Percentiles rank a stretch among this genome's conserved stretches.
Evolutionary conservation across 106 monocot genomes (phyloP).

Genomic region (Platanthera guangdongensis): DNA sequence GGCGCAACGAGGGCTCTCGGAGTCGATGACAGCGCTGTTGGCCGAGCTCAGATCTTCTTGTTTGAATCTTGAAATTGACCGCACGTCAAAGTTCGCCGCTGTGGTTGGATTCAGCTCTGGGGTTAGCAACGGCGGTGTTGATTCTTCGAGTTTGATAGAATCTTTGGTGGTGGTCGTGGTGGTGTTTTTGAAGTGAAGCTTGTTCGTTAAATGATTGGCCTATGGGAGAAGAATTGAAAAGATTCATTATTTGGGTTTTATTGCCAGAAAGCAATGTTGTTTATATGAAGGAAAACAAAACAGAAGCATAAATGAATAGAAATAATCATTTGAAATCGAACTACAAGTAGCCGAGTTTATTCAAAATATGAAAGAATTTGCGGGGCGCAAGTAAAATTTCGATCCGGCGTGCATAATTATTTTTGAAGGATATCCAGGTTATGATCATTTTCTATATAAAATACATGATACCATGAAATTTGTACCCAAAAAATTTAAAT

Average conservation of each 20-base stretch:
- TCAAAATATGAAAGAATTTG: too few relatives aligned
- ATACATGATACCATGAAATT: too few relatives aligned
- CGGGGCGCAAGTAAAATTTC: too few relatives aligned
- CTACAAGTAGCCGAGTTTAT: too few relatives aligned
- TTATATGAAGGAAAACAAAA: too few relatives aligned
- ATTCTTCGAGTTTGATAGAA: conserved; percentile 3
- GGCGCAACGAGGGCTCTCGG: conserved; percentile 14
- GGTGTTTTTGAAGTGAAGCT: conserved; percentile 19
- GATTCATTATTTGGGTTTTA: background rate
- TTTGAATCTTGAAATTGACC: conserved; percentile 4
- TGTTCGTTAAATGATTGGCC: conserved; percentile 23
- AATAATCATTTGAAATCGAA: too few relatives aligned
- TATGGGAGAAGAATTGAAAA: conserved; percentile 1
- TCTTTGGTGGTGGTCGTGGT: background rate
- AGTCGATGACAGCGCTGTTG: conserved; percentile 20
- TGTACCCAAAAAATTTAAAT: too few relatives aligned
- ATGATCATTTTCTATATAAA: too few relatives aligned
- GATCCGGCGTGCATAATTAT: too few relatives aligned
- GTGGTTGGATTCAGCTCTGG: background rate
- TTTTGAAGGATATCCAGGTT: too few relatives aligned
- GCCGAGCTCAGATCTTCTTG: conserved; percentile 33
- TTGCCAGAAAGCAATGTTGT: too few relatives aligned
- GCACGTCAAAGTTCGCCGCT: background rate
- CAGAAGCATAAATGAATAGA: too few relatives aligned
- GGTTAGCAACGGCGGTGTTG: background rate